Percentiles rank a stretch among this genome's conserved stretches.
Evolutionary conservation across 257 asterid genomes (phyloP).

Genomic region (Coffea canephora): DNA sequence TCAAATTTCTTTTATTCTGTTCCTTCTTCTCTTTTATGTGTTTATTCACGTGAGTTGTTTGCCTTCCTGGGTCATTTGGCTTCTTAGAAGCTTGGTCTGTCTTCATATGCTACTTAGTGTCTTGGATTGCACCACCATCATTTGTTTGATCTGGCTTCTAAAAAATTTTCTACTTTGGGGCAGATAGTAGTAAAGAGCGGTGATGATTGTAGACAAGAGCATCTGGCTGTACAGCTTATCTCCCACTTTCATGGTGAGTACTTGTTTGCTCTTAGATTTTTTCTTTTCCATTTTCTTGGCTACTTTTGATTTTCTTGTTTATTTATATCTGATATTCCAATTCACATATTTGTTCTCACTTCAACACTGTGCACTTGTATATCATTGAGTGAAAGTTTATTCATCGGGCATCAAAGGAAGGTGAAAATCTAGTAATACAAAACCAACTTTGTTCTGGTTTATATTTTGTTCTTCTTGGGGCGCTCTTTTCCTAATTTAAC

Average conservation of each 20-base stretch:
- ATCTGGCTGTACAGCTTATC: slow-evolving; percentile 58
- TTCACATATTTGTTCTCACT: neutral
- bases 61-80: neutral
- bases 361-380: neutral
- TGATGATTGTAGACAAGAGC: slow-evolving; percentile 57
- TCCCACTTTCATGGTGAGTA: slow-evolving; percentile 53
- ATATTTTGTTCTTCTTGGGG: neutral
- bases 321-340: neutral
- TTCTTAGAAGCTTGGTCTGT: neutral
- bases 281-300: neutral
- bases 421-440: neutral
- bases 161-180: slow-evolving; percentile 9
- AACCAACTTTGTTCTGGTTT: neutral
- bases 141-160: slow-evolving; percentile 17
- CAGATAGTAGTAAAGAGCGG: slow-evolving; percentile 56
- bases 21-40: neutral
- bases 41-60: neutral
- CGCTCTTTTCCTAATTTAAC: neutral
- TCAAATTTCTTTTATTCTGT: neutral
- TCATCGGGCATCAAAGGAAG: neutral
- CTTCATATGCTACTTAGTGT: neutral
- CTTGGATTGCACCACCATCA: neutral
- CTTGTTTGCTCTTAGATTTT: neutral
- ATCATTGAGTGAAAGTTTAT: neutral
- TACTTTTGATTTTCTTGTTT: neutral